Evolutionary conservation across 23 red algal genomes (phyloP).

Genomic region (Porphyridium purpureum): DNA sequence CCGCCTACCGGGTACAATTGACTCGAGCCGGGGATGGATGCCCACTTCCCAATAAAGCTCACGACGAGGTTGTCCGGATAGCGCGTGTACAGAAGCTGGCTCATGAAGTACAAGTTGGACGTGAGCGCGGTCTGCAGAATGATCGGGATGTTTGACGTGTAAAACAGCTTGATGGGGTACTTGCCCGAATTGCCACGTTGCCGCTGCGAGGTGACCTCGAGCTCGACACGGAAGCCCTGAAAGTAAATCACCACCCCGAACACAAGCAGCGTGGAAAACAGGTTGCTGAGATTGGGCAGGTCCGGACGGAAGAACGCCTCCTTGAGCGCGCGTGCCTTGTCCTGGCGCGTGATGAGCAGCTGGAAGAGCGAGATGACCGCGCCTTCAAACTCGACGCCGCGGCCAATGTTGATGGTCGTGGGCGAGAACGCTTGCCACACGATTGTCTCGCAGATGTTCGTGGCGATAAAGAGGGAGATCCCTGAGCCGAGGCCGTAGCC

Average conservation of each 20-base stretch:
- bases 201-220: constrained; percentile 75
- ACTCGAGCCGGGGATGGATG: constrained; percentile 28
- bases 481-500: constrained; percentile 94
- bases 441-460: constrained; percentile 96
- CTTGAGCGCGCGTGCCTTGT: constrained; percentile 79
- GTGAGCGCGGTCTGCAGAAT: constrained; percentile 99
- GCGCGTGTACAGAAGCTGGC: constrained; percentile 66
- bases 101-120: constrained; percentile 95
- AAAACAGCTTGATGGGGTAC: constrained; percentile 99
- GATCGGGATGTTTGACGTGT: constrained; percentile 98
- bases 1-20: constrained; percentile 88
- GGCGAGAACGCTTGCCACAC: constrained; percentile 95
- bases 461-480: constrained; percentile 97
- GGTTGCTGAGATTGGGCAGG: constrained; percentile 91
- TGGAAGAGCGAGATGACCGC: constrained; percentile 96
- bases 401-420: constrained; percentile 90
- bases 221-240: constrained; percentile 93
- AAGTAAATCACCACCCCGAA: constrained; percentile 98
- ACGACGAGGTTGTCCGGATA: constrained; percentile 82
- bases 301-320: constrained; percentile 93
- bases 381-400: constrained; percentile 95
- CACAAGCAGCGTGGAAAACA: constrained; percentile 82
- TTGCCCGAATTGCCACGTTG: constrained; percentile 68
- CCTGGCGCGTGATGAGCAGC: constrained; percentile 67
- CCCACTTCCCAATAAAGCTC: constrained; percentile 78